These are phyloP conservation scores for Leptographium radiaticola DNA, from an alignment of 2,329 filamentous ascomycete genomes.

Conservation along the genomic window DNA sequence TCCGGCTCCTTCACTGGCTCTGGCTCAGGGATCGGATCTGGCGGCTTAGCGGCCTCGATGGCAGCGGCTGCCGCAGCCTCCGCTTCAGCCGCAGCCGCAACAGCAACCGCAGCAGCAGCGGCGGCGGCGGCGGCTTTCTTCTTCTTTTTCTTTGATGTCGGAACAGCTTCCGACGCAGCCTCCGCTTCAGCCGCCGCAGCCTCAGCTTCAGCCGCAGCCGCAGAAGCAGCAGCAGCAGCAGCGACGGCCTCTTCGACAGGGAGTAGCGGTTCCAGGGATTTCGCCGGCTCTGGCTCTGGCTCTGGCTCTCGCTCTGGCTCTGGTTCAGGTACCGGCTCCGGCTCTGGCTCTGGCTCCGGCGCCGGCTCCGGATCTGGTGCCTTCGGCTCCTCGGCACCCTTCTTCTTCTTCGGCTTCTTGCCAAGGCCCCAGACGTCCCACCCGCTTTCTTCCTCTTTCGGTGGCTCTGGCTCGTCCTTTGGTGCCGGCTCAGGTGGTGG, in stretches of 20 bases:
- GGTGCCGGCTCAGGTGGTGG: background rate
- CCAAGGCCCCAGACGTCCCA: slow-evolving; percentile 30
- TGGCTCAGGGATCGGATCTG: slow-evolving; percentile 8
- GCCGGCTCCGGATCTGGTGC: slow-evolving; percentile 1
- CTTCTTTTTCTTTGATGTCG: slow-evolving; percentile 10
- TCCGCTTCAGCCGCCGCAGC: no score
- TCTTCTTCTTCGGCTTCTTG: slow-evolving; percentile 27
- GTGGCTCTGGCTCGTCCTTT: background rate
- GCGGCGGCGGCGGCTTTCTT: slow-evolving; percentile 15
- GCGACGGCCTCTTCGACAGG: slow-evolving; percentile 10
- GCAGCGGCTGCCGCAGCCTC: background rate
- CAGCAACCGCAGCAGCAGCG: slow-evolving; percentile 1
- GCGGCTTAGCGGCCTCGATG: background rate
- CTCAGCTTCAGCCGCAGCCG: background rate
- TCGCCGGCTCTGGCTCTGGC: slow-evolving; percentile 1
- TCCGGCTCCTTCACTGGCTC: slow-evolving; percentile 14
- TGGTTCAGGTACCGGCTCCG: background rate
- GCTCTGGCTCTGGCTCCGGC: slow-evolving; percentile 7
- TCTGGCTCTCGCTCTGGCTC: background rate
- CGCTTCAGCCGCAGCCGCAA: background rate
- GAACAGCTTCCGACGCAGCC: background rate
- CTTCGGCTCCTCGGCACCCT: background rate
- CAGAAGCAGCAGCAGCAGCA: background rate
- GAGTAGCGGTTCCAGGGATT: slow-evolving; percentile 15
- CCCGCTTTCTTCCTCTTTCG: slow-evolving; percentile 15